Evolutionary conservation across 2,329 filamentous ascomycete species (phyloP), one percentile per base, ranked within the genome.

Genomic region (Penicillium sp.): DNA sequence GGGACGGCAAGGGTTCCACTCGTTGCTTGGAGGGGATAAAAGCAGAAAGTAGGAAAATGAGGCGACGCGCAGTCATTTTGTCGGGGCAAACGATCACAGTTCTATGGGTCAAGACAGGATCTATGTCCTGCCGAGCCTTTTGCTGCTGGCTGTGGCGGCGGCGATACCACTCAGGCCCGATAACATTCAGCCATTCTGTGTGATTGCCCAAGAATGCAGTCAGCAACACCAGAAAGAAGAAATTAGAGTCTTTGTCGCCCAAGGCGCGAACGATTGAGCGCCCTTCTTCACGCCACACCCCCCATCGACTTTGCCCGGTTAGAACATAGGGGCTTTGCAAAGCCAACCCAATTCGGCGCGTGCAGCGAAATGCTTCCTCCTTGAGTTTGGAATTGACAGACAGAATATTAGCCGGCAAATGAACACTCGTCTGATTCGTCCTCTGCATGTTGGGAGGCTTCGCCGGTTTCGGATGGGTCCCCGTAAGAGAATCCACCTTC

Each of bases 151-250:
- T 70, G 55, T 78, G 72, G 28, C 76, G 75, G 46, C 74, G 74
- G 37, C 75, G 72, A 58, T 78, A 76, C 72, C 76, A 76, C 45
- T 76, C 76, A 2, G 78, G 78, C 1, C 76, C 77, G 18, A 81
- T 62, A 3, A 71, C 62, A 48, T 75, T 76, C 9, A 83, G 71
- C 79, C 79, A 82, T 55, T 81, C 77, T 0, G 78, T 81, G 54
- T 82, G 79, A 37, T 76, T 80, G 0, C 78, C 79, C 45, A 83
- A 65, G 48, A 82, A 82, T 1, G 78, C 78, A 1, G 79, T 82
- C 28, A 82, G 66, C 9, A 81, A 66, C 25, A 78, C 80, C 57
- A 78, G 73, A 54, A 82, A 77, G 62, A 82, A 82, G 57, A 80
- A 79, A 44, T 78, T 79, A 52, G 80, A 75, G 49, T 81, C 78